phyloP scores from a whole-genome alignment of 2,329 filamentous ascomycete species.

The Fusarium tricinctum region DNA sequence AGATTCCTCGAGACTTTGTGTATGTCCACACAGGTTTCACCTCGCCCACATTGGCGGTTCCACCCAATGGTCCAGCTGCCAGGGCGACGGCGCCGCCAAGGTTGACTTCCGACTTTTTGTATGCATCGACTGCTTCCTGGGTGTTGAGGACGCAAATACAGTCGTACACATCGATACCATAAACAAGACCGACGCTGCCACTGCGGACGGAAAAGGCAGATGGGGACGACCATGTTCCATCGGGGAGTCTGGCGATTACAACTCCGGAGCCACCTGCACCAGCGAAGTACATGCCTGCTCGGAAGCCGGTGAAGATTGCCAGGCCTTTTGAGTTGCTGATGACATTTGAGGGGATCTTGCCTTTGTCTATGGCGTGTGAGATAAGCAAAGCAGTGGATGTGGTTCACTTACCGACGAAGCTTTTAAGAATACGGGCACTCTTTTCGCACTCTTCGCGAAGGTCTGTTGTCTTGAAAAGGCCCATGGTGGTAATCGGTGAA shows the following conservation, averaged over 20 bases:
- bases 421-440: slow-evolving; percentile 12
- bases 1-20: slow-evolving; percentile 5
- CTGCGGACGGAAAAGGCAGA: slow-evolving; percentile 26
- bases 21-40: slow-evolving; percentile 26
- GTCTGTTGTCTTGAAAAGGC: slow-evolving; percentile 4
- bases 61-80: slow-evolving; percentile 10
- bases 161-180: slow-evolving; percentile 21
- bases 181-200: slow-evolving; percentile 21
- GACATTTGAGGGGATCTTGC: neutral
- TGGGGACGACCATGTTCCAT: slow-evolving; percentile 1
- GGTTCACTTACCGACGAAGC: neutral
- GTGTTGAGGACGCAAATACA: slow-evolving; percentile 21
- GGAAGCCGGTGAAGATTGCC: slow-evolving; percentile 15
- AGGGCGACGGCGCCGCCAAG: slow-evolving; percentile 16
- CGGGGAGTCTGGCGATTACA: neutral
- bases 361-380: slow-evolving; percentile 2
- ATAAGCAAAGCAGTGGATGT: accelerated
- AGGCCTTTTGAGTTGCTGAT: slow-evolving; percentile 19
- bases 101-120: slow-evolving; percentile 11
- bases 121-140: slow-evolving; percentile 7
- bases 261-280: slow-evolving; percentile 20
- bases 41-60: slow-evolving; percentile 2
- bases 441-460: slow-evolving; percentile 18
- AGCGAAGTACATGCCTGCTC: slow-evolving; percentile 25
- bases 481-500: neutral